Conservation (phyloP, 2,329 filamentous ascomycete species). For the Phyllosticta citribraziliensis region DNA sequence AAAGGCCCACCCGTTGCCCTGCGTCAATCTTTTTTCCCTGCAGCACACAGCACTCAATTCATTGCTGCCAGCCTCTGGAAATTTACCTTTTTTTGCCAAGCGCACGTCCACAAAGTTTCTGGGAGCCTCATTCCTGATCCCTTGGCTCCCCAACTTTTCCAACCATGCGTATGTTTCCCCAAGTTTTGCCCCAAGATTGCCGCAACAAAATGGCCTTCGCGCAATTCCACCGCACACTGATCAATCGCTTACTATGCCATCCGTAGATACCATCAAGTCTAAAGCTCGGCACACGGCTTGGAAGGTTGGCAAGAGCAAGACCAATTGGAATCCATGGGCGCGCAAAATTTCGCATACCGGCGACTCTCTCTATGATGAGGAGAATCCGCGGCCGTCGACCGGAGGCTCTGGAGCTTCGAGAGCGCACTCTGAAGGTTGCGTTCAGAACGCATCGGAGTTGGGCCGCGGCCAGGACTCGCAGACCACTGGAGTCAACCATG, state of each 20-base stretch:
- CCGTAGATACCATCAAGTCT: slow-evolving; percentile 25
- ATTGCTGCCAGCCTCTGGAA: not conserved
- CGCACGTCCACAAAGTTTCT: not conserved
- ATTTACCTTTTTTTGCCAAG: not conserved
- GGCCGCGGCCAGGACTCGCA: not conserved
- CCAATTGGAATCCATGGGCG: slow-evolving; percentile 17
- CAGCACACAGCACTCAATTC: not conserved
- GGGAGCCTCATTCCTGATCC: not conserved
- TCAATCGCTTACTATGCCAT: slow-evolving; percentile 5
- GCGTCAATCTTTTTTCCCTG: not conserved
- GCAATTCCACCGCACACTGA: not conserved
- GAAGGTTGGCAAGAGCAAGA: slow-evolving; percentile 19
- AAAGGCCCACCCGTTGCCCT: not conserved
- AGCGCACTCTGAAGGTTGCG: slow-evolving; percentile 5
- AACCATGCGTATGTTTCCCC: slow-evolving; percentile 5
- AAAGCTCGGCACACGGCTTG: slow-evolving; percentile 28
- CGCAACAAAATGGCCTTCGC: not conserved
- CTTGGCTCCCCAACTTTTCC: not conserved
- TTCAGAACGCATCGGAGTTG: not conserved
- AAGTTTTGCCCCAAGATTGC: not conserved
- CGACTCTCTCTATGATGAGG: slow-evolving; percentile 17
- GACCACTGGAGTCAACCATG: not conserved
- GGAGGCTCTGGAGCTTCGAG: not conserved
- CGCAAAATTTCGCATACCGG: slow-evolving; percentile 5
- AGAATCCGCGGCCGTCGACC: slow-evolving; percentile 15